Base-by-base conservation (phyloP, 192 early-diverging fungal species). In the Linnemannia schmuckeri region DNA sequence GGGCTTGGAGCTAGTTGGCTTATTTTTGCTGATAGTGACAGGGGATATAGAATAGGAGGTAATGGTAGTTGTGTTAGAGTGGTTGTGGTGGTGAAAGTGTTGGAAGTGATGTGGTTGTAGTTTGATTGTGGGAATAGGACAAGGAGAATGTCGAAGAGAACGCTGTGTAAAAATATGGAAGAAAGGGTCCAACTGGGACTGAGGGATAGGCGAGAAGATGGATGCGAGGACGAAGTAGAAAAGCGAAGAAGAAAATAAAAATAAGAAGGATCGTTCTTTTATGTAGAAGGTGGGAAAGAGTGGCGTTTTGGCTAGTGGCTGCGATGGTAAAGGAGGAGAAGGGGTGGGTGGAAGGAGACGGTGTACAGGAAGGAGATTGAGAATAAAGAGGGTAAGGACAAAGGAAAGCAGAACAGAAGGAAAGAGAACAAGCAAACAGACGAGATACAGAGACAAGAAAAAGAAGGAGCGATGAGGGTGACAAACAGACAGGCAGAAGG, bases 351-450 rank as follows among this genome's bases (percentile, higher is more conserved):
- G 22, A 47, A 8, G 17, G 78, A 27, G 41, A 33, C 10, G 41
- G 33, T 49, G 69, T 10, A 49, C 33, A n/a, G 12, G 20, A 6
- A 12, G 35, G 8, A 44, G 35, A 61, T n/a, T 35, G 35, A 54
- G 15, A 49, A 30, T 3, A 3, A 20, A 49, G 94, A 97, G 94
- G 79, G 89, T 83, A 76, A 95, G 89, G 77, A 98, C 87, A 87
- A 97, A 98, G 68, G 95, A 90, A 90, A 97, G 98, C 35, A 52
- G 22, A 69, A 0, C 30, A 1, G 24, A n/a, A 41, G 35, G 30
- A 1, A 63, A 7, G 40, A 40, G 13, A 68, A 22, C 24, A 38
- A 22, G 20, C 24, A 27, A 24, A 33, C 30, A 47, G 12, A 30
- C 33, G 9, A 72, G 66, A 30, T 33, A 68, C 15, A 15, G 27